Evolutionary conservation across 83 land plant genomes (phyloP).

Genomic region (Diphasiastrum complanatum): DNA sequence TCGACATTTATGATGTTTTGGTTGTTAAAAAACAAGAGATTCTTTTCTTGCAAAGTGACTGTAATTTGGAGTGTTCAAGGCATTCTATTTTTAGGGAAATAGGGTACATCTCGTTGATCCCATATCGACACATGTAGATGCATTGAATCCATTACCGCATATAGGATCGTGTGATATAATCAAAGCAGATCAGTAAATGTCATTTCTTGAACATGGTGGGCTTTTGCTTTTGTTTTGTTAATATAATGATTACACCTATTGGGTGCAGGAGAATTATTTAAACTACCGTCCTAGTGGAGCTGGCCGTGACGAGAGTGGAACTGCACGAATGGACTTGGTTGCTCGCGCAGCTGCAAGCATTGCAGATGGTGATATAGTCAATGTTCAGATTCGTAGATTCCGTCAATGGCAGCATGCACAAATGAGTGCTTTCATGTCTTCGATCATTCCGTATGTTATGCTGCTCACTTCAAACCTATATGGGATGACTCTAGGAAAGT

Average conservation of each 20-base stretch:
- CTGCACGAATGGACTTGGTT: constrained; percentile 66
- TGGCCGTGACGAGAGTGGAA: constrained; percentile 68
- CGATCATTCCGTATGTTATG: constrained; percentile 79
- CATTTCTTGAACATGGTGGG: not conserved
- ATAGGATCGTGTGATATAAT: too few species aligned
- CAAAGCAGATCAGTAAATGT: not conserved
- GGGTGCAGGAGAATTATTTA: constrained; percentile 93
- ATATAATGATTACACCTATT: too few species aligned
- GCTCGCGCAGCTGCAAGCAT: constrained; percentile 91
- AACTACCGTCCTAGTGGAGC: constrained; percentile 70
- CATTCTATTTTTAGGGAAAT: too few species aligned
- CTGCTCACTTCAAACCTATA: not conserved
- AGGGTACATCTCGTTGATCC: too few species aligned
- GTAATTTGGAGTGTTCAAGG: too few species aligned
- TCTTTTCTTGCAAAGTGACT: too few species aligned
- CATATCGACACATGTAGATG: too few species aligned
- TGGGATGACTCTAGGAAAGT: too few species aligned
- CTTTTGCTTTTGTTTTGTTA: not conserved
- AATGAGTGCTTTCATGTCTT: constrained; percentile 63
- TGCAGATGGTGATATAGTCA: constrained; percentile 87
- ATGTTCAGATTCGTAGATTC: constrained; percentile 87
- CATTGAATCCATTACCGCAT: too few species aligned
- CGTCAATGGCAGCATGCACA: constrained; percentile 95
- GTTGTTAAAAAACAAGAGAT: too few species aligned
- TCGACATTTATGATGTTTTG: too few species aligned